phyloP scores from a whole-genome alignment of 1,139 yeast genomes.

The Sugiyamaella neomexicana region DNA sequence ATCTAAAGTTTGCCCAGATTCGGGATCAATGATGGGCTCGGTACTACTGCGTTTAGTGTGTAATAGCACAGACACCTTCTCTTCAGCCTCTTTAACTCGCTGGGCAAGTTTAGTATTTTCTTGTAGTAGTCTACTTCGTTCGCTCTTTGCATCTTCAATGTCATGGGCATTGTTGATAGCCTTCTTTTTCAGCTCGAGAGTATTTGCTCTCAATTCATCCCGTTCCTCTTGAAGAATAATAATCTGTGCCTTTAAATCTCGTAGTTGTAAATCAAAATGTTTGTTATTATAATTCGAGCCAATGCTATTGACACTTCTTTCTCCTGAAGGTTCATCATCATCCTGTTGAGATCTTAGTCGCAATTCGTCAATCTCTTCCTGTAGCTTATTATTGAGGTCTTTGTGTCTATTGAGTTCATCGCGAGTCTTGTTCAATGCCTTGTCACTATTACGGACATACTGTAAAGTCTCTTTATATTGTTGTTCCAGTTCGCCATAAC shows the following conservation, averaged over 20 bases:
- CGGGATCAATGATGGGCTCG: conserved; percentile 26
- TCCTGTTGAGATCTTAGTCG: conserved; percentile 49
- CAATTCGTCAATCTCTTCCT: conserved; percentile 65
- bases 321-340: conserved; percentile 37
- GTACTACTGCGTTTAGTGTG: conserved; percentile 19
- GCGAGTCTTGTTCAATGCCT: conserved; percentile 72
- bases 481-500: conserved; percentile 40
- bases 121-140: conserved; percentile 25
- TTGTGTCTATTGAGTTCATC: conserved; percentile 65
- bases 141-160: conserved; percentile 31
- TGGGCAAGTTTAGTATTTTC: conserved; percentile 24
- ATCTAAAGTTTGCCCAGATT: conserved; percentile 33
- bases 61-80: conserved; percentile 15
- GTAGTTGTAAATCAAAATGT: conserved; percentile 72
- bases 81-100: conserved; percentile 23
- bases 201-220: conserved; percentile 64
- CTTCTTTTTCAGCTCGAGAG: conserved; percentile 39
- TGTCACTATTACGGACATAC: conserved; percentile 71
- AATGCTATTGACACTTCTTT: conserved; percentile 21
- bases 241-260: conserved; percentile 82
- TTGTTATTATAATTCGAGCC: conserved; percentile 55
- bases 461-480: conserved; percentile 71
- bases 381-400: conserved; percentile 55
- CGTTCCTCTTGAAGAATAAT: conserved; percentile 80
- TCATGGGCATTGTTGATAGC: conserved; percentile 37